phyloP scores from a whole-genome alignment of 495 filamentous ascomycete genomes.

The Penicillium turbatum region DNA sequence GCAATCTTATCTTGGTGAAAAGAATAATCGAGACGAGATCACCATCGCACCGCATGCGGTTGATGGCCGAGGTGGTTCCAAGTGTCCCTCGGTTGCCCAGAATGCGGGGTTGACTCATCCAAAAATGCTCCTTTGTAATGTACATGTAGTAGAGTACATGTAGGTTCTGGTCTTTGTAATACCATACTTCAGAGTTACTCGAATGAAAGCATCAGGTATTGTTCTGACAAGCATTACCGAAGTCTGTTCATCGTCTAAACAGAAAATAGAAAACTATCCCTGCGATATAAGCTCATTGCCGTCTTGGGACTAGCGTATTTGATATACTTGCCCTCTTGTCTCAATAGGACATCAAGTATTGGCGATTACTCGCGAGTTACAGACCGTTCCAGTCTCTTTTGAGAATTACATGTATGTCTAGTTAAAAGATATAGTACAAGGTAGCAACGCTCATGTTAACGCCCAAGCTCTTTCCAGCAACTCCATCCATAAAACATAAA shows the following conservation, averaged over 20 bases:
- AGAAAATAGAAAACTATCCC: neutral
- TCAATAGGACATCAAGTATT: no score
- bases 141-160: no score
- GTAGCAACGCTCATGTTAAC: neutral
- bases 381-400: neutral
- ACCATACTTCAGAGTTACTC: no score
- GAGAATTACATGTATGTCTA: neutral
- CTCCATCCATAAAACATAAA: conserved; percentile 7
- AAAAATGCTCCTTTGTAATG: no score
- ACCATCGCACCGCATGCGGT: neutral
- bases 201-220: no score
- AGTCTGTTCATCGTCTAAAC: no score
- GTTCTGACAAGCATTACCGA: no score
- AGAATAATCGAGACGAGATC: neutral
- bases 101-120: conserved; percentile 4
- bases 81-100: neutral
- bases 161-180: neutral
- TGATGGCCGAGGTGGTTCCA: conserved; percentile 5
- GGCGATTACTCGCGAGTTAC: no score
- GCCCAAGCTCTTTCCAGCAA: neutral
- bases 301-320: neutral
- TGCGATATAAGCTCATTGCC: neutral
- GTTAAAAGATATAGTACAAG: neutral
- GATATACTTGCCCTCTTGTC: neutral
- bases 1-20: neutral